Evolutionary conservation across 495 filamentous ascomycete species (phyloP), one percentile per base, ranked within the genome.

Genomic region (Penicillium simplicissimum): DNA sequence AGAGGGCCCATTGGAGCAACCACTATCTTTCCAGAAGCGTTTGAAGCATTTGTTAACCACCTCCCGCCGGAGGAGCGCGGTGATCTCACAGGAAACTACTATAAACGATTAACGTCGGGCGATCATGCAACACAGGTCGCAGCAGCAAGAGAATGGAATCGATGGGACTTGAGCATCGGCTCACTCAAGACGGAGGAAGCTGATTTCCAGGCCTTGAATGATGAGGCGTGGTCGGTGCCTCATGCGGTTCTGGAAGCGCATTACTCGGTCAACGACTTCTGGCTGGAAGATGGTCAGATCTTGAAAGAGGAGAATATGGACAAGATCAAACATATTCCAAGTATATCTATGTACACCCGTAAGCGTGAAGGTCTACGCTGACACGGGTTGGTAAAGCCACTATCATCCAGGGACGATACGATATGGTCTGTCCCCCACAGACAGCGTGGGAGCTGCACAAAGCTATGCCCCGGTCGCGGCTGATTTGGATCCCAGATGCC

Each of bases 321-420:
- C 6, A 76, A 72, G 53, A 79, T 82, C 35, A 63, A 63, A 34
- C 71, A 79, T 67, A 73, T 81, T 47, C 74, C 76, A 11, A 70
- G 77, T 74, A 42, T 38, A 53, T 63, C 21, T 19, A 6, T 34
- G 8, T 57, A 54, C 23, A 13, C 5, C 45, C n/a, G 7, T 49
- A 15, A 14, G 6, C 15, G 25, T 51, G 45, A 23, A 40, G 6
- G 19, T 14, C 15, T 52, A 15, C 14, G 4, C 37, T 40, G 34
- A 40, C 47, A 23, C 9, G 9, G 42, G 28, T 15, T 19, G 7
- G 6, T 40, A 8, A 59, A 68, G 63, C 23, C 10, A 65, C 62
- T 43, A 81, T 82, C 49, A 67, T 80, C 19, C 76, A 82, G 51
- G 79, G 78, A 2, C 67, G 77, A 17, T 79, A 81, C 54, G 79